Evolutionary conservation across 2,329 filamentous ascomycete genomes (phyloP), one percentile per base, ranked within the genome.

Genomic region (Trichoderma simmonsii): DNA sequence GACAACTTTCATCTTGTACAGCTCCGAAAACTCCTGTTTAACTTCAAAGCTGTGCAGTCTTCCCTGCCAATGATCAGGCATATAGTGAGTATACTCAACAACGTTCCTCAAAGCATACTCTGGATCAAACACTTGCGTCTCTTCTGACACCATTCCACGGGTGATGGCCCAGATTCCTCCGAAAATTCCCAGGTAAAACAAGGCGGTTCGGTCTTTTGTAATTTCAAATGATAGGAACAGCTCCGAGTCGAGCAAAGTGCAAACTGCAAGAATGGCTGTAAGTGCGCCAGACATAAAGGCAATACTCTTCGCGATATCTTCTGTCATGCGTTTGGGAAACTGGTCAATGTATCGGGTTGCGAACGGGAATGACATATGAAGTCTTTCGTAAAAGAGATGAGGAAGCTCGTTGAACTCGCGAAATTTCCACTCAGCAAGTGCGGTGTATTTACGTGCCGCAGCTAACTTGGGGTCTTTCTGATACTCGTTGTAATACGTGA

Each of bases 341-440:
- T 98, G 95, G 75, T 97, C 94, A 30, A 99, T 88, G 77, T 99
- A 99, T 62, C 94, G 90, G 39, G 92, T 94, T 2, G 96, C 95
- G 79, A 94, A 98, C 0, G 95, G 95, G 78, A 96, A 94, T 0
- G 96, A 97, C 92, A 98, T 97, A 75, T 97, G 95, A 56, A 95
- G 86, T 24, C 96, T 90, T 75, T 95, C 93, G 73, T 94, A 89
- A 77, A 98, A 99, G 2, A 98, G 86, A 81, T 99, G 96, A 71
- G 92, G 92, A 1, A 99, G 86, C 81, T 99, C 96, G 78, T 99
- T 99, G 86, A 98, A 99, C 80, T 98, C 95, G 62, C 96, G 91
- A 74, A 99, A 98, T 78, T 98, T 98, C 96, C 96, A 99, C 80
- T 97, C 93, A 0, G 96, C 96, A 65, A 97, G 88, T 1, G 94